A percentile compares a stretch with the other conserved stretches of the same genome.
phyloP scores from a whole-genome alignment of 1,284 basidiomycete species.

The Boletellus deceptivus region DNA sequence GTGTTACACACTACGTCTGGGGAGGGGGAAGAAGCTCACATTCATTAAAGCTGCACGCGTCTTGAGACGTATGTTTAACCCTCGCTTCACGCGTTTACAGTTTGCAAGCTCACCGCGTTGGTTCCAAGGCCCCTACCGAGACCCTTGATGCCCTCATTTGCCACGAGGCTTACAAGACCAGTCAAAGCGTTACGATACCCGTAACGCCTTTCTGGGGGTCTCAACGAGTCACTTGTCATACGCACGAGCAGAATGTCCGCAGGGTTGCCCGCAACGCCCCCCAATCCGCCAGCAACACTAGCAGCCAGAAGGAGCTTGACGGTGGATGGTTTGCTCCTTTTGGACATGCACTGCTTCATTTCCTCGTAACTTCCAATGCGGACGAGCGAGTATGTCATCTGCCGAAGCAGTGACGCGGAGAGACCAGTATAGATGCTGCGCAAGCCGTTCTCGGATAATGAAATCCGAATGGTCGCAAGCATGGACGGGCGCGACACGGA shows the following conservation, averaged over 20 bases:
- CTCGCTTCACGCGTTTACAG: background rate
- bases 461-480: slow-evolving; percentile 53
- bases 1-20: slow-evolving; percentile 7
- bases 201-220: slow-evolving; percentile 70
- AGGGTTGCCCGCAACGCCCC: slow-evolving; percentile 79
- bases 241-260: slow-evolving; percentile 76
- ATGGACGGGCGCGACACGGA: slow-evolving; percentile 53
- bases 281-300: slow-evolving; percentile 72
- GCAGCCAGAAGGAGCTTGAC: slow-evolving; percentile 61
- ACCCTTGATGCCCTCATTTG: slow-evolving; percentile 69
- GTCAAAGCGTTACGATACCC: slow-evolving; percentile 76
- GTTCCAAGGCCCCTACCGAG: slow-evolving; percentile 77
- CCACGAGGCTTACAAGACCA: slow-evolving; percentile 64
- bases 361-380: slow-evolving; percentile 85
- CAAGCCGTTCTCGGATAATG: slow-evolving; percentile 61
- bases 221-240: slow-evolving; percentile 84
- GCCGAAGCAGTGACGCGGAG: slow-evolving; percentile 80
- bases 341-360: slow-evolving; percentile 57
- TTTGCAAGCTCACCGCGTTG: slow-evolving; percentile 59
- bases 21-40: slow-evolving; percentile 39
- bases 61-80: slow-evolving; percentile 35
- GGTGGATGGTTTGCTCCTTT: slow-evolving; percentile 48
- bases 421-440: slow-evolving; percentile 80
- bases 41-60: slow-evolving; percentile 85
- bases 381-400: slow-evolving; percentile 91